Evolutionary conservation across 2,329 filamentous ascomycete species (phyloP).

Genomic region (Coniochaeta sp.): DNA sequence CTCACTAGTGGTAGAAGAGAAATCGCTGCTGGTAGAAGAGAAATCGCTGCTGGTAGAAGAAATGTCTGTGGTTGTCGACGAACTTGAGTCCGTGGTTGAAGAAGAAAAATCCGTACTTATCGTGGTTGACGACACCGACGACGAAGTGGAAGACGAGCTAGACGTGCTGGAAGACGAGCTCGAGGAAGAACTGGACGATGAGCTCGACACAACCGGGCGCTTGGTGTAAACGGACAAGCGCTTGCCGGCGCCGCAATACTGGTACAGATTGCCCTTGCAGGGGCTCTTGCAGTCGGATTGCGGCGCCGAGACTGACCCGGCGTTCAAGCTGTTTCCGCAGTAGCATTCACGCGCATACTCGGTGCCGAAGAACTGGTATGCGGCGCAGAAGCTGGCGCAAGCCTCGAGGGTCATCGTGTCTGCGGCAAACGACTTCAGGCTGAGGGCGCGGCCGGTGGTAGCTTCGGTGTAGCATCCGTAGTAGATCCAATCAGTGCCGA

Average conservation of each 20-base stretch:
- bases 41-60: neutral
- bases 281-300: constrained; percentile 25
- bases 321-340: constrained; percentile 35
- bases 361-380: constrained; percentile 40
- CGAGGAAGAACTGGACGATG: neutral
- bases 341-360: constrained; percentile 46
- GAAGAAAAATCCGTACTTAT: neutral
- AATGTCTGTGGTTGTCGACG: neutral
- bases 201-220: constrained; percentile 3
- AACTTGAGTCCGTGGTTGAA: neutral
- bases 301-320: constrained; percentile 20
- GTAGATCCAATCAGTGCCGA: constrained; percentile 33
- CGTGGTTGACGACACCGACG: neutral
- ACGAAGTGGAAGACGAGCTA: neutral
- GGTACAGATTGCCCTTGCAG: constrained; percentile 23
- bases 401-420: constrained; percentile 40
- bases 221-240: constrained; percentile 21
- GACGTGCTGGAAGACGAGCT: neutral
- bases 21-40: neutral
- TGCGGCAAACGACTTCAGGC: constrained; percentile 29
- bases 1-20: neutral
- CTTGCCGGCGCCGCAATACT: constrained; percentile 29
- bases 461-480: constrained; percentile 41
- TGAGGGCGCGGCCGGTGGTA: constrained; percentile 32
- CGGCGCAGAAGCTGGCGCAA: constrained; percentile 36